Percentiles rank a stretch among this genome's conserved stretches.
phyloP scores from a whole-genome alignment of 306 rosid species.

The Cucurbita moschata region DNA sequence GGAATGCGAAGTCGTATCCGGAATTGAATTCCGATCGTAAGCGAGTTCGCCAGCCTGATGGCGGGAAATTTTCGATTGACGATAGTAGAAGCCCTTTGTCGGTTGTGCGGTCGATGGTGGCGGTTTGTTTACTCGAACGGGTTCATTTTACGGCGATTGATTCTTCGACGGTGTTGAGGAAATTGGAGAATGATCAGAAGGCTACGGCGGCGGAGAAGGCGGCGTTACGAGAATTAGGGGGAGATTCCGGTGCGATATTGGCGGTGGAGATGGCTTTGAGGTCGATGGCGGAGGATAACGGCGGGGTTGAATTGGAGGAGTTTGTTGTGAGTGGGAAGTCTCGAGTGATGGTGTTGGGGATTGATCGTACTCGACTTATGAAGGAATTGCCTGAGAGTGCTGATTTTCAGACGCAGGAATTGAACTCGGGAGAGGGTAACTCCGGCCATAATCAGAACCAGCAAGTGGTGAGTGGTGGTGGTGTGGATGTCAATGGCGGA shows the following conservation, averaged over 20 bases:
- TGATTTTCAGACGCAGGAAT: conserved; percentile 28
- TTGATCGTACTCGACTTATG: conserved; percentile 59
- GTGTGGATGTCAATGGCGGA: conserved; percentile 34
- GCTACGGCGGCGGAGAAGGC: conserved; percentile 47
- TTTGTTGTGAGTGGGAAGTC: conserved; percentile 87
- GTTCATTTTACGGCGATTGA: conserved; percentile 79
- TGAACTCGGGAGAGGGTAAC: conserved; percentile 33
- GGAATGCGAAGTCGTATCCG: conserved; percentile 10
- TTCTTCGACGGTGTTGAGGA: conserved; percentile 72
- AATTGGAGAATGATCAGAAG: conserved; percentile 59
- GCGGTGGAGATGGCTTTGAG: conserved; percentile 92
- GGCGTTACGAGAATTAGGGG: conserved; percentile 65
- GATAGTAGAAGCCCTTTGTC: conserved; percentile 46
- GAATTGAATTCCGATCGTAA: conserved; percentile 11
- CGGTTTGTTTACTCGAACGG: conserved; percentile 55
- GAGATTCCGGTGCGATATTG: conserved; percentile 59
- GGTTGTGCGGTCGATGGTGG: conserved; percentile 74
- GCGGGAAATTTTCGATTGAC: conserved; percentile 15
- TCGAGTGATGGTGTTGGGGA: conserved; percentile 63
- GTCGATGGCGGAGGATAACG: conserved; percentile 77
- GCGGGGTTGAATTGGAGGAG: conserved; percentile 75
- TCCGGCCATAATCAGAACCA: conserved; percentile 27
- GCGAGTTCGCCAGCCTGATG: conserved; percentile 5
- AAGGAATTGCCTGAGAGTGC: conserved; percentile 77
- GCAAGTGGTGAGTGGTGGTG: conserved; percentile 8